Evolutionary conservation across 257 asterid species (phyloP).

Genomic region (Nicotiana undulata): DNA sequence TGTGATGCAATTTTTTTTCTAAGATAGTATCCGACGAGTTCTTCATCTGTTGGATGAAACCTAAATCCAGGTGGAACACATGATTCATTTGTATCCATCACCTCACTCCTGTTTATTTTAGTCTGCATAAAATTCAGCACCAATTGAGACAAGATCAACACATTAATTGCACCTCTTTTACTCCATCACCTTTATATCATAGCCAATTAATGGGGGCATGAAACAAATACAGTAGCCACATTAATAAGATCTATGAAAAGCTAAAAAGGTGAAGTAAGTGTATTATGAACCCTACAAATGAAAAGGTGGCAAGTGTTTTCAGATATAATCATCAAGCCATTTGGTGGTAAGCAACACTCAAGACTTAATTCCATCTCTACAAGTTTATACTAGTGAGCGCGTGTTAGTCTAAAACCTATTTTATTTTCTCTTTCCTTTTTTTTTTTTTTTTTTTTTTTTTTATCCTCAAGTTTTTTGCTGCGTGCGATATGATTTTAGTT

Average conservation of each 20-base stretch:
- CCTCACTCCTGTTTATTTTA: not conserved
- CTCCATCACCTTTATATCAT: constrained; percentile 24
- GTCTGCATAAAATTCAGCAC: constrained; percentile 45
- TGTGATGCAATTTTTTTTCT: constrained; percentile 67
- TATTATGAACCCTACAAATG: constrained; percentile 35
- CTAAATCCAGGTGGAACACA: constrained; percentile 81
- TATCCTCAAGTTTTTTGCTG: not conserved
- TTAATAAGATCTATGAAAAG: not conserved
- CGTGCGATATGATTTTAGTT: not conserved
- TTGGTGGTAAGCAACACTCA: constrained; percentile 40
- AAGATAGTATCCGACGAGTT: constrained; percentile 61
- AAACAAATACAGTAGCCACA: not conserved
- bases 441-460: too few species aligned
- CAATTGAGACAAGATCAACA: constrained; percentile 8
- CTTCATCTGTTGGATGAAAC: constrained; percentile 71
- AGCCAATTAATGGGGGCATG: constrained; percentile 2
- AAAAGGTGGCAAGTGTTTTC: constrained; percentile 45
- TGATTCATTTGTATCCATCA: constrained; percentile 40
- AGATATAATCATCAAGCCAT: constrained; percentile 52
- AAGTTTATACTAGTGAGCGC: constrained; percentile 27
- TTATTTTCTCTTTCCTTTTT: not conserved
- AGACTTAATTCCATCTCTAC: constrained; percentile 21
- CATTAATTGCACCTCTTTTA: not conserved
- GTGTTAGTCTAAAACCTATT: constrained; percentile 22
- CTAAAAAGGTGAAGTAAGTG: constrained; percentile 1